Conservation (phyloP, 2,329 filamentous ascomycete species). For the Tolypocladium endophyticum region DNA sequence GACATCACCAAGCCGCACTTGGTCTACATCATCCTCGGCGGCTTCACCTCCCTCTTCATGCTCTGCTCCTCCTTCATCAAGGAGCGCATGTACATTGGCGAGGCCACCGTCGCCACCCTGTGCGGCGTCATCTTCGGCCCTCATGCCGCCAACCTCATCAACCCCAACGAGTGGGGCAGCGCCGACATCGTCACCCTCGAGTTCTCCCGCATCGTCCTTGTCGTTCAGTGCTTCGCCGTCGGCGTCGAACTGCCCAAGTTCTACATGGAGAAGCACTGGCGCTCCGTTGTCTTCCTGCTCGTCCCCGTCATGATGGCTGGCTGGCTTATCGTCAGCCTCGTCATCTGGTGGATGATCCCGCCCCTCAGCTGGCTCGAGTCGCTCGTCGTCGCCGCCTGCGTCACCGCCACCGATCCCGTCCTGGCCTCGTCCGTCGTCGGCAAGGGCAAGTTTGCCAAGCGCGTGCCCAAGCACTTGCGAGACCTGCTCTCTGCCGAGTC, state of each 20-base stretch:
- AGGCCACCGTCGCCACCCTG: slow-evolving; percentile 86
- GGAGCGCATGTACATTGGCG: slow-evolving; percentile 95
- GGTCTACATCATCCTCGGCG: slow-evolving; percentile 96
- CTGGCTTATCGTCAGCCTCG: slow-evolving; percentile 84
- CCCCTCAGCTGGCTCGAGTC: slow-evolving; percentile 81
- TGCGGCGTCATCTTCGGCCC: slow-evolving; percentile 86
- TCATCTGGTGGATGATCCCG: slow-evolving; percentile 85
- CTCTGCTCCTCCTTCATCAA: slow-evolving; percentile 96
- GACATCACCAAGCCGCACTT: slow-evolving; percentile 88
- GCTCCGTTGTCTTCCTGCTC: slow-evolving; percentile 76
- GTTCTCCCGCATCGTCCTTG: slow-evolving; percentile 79
- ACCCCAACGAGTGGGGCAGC: slow-evolving; percentile 68
- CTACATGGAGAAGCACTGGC: slow-evolving; percentile 98
- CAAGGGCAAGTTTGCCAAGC: slow-evolving; percentile 97
- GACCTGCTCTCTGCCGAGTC: slow-evolving; percentile 93
- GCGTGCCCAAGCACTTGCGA: slow-evolving; percentile 93
- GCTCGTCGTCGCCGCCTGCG: slow-evolving; percentile 78
- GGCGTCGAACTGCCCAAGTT: slow-evolving; percentile 83
- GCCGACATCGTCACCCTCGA: slow-evolving; percentile 80
- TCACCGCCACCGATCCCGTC: slow-evolving; percentile 95
- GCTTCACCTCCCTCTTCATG: slow-evolving; percentile 98
- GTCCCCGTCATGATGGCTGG: slow-evolving; percentile 96
- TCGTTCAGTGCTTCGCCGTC: slow-evolving; percentile 87
- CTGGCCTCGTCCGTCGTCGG: slow-evolving; percentile 95
- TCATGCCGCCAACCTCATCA: slow-evolving; percentile 69